Evolutionary conservation across 2,329 filamentous ascomycete species (phyloP).

Genomic region (Colletotrichum sp.): DNA sequence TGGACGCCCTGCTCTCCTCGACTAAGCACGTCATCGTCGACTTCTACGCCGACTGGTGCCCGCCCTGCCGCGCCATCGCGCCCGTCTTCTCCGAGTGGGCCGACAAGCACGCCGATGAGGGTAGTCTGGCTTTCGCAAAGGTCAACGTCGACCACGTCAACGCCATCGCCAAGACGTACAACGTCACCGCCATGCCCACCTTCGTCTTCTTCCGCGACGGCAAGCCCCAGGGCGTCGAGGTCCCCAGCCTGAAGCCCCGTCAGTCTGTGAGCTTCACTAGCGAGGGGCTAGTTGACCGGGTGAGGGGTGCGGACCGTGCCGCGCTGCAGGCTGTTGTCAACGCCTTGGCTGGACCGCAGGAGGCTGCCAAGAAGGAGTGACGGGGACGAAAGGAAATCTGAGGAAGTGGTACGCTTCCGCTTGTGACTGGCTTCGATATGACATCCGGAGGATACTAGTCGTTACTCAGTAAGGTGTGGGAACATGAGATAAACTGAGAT

Average conservation of each 20-base stretch:
- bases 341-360: not conserved
- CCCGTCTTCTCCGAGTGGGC: conserved; percentile 52
- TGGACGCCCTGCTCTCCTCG: conserved; percentile 40
- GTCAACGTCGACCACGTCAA: conserved; percentile 47
- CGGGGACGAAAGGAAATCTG: too few relatives aligned
- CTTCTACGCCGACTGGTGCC: conserved; percentile 58
- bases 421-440: too few relatives aligned
- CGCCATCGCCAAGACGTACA: conserved; percentile 53
- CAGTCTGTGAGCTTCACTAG: not conserved
- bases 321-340: not conserved
- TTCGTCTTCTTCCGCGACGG: conserved; percentile 66
- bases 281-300: not conserved
- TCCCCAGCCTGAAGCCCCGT: not conserved
- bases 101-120: conserved; percentile 30
- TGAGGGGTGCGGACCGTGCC: not conserved
- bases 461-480: too few relatives aligned
- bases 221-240: conserved; percentile 30
- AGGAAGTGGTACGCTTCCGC: too few relatives aligned
- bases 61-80: conserved; percentile 53
- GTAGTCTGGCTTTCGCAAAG: conserved; percentile 50
- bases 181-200: conserved; percentile 61
- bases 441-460: too few relatives aligned
- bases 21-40: conserved; percentile 50
- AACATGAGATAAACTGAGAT: too few relatives aligned
- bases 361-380: not conserved